Percentiles rank a stretch among this genome's conserved stretches.
These are phyloP conservation scores for Auxenochlorella pyrenoidosa DNA, from an alignment of 139 green algal species.

Conservation along the genomic window DNA sequence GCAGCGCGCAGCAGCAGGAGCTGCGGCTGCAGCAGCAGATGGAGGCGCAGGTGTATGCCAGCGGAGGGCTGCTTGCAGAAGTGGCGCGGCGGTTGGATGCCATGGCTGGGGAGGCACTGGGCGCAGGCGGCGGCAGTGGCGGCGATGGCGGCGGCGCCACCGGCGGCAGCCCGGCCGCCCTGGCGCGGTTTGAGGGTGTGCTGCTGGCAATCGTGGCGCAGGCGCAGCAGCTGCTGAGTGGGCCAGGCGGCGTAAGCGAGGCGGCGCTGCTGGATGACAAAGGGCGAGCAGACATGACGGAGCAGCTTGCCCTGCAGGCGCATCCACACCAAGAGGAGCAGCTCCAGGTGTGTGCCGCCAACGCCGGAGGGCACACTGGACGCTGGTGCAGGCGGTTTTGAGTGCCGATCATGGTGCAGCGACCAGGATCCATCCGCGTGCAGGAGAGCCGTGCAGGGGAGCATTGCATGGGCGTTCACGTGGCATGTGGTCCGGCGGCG, in stretches of 20 bases:
- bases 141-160: neutral
- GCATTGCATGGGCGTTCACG: too few relatives aligned
- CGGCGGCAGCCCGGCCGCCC: too few relatives aligned
- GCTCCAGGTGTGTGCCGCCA: slow-evolving; percentile 3
- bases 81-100: slow-evolving; percentile 21
- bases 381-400: too few relatives aligned
- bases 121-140: neutral
- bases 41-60: slow-evolving; percentile 7
- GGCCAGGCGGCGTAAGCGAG: neutral
- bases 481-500: too few relatives aligned
- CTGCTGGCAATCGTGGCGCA: slow-evolving; percentile 32
- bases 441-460: too few relatives aligned
- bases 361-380: too few relatives aligned
- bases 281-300: neutral
- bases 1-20: neutral
- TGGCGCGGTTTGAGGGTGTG: slow-evolving; percentile 26
- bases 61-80: slow-evolving; percentile 29
- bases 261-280: neutral
- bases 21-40: slow-evolving; percentile 33
- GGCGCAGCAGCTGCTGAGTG: slow-evolving; percentile 28
- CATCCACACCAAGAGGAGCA: neutral
- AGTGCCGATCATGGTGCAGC: too few relatives aligned
- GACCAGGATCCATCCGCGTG: too few relatives aligned
- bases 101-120: neutral
- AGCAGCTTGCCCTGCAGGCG: neutral